phyloP scores from a whole-genome alignment of 192 early-diverging fungal species.

The Umbelopsis vinacea region DNA sequence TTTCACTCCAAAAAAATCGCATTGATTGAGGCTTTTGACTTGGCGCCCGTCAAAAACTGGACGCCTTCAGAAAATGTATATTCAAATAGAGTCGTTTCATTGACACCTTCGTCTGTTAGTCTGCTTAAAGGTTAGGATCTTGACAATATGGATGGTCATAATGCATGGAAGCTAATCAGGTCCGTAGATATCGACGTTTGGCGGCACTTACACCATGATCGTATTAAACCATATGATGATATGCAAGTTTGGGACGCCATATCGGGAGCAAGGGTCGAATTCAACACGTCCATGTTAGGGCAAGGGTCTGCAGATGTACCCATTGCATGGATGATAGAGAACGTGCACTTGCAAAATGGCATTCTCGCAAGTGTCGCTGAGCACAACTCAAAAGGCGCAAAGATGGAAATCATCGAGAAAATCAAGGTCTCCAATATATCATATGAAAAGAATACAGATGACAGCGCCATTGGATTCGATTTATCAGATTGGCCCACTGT shows the following conservation, averaged over 20 bases:
- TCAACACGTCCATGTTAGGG: slow-evolving; percentile 52
- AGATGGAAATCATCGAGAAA: slow-evolving; percentile 70
- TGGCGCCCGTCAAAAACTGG: slow-evolving; percentile 59
- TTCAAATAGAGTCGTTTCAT: slow-evolving; percentile 83
- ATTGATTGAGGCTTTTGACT: slow-evolving; percentile 80
- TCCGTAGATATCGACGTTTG: slow-evolving; percentile 66
- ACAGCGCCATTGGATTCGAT: slow-evolving; percentile 27
- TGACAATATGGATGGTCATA: not conserved
- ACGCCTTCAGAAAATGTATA: slow-evolving; percentile 56
- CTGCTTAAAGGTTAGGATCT: slow-evolving; percentile 56
- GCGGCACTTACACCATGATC: slow-evolving; percentile 57
- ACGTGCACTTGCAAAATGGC: slow-evolving; percentile 76
- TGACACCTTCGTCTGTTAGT: slow-evolving; percentile 69
- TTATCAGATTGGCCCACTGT: slow-evolving; percentile 76
- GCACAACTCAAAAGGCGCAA: slow-evolving; percentile 36
- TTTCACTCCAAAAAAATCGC: slow-evolving; percentile 62
- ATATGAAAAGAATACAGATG: slow-evolving; percentile 19
- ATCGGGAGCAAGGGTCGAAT: slow-evolving; percentile 65
- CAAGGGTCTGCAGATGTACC: slow-evolving; percentile 24
- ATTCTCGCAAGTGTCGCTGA: slow-evolving; percentile 57
- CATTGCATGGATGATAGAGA: slow-evolving; percentile 91
- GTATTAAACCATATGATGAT: slow-evolving; percentile 66
- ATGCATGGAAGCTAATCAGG: not conserved
- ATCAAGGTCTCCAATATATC: slow-evolving; percentile 67
- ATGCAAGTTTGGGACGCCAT: slow-evolving; percentile 86